A percentile compares a stretch with the other conserved stretches of the same genome.
Evolutionary conservation across 805 yeast genomes (phyloP).

Genomic region (Lipomyces lipofer): DNA sequence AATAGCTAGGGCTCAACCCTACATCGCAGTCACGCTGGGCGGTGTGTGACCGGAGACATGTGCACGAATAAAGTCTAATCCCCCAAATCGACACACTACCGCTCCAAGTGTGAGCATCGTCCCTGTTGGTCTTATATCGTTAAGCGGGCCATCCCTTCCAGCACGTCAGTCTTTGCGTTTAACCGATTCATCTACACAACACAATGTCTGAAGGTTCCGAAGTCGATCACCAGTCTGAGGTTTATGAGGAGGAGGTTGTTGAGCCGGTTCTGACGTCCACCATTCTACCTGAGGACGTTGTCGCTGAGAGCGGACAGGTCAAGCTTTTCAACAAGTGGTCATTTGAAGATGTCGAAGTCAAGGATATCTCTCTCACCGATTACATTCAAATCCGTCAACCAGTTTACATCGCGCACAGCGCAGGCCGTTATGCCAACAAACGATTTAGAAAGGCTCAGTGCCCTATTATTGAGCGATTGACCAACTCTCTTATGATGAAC

Average conservation of each 20-base stretch:
- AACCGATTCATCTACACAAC: background rate
- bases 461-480: slow-evolving; percentile 98
- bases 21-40: background rate
- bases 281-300: slow-evolving; percentile 94
- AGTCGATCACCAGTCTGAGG: slow-evolving; percentile 17
- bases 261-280: slow-evolving; percentile 50
- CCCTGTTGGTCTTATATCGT: background rate
- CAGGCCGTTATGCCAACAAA: slow-evolving; percentile 99
- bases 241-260: slow-evolving; percentile 18
- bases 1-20: slow-evolving; percentile 1
- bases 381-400: slow-evolving; percentile 98
- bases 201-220: slow-evolving; percentile 27
- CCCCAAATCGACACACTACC: no score
- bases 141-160: background rate
- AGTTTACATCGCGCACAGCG: slow-evolving; percentile 97
- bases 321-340: slow-evolving; percentile 99
- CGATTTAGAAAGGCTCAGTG: slow-evolving; percentile 99
- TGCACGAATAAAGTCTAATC: no score
- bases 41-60: background rate
- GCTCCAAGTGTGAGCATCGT: background rate
- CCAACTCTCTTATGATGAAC: slow-evolving; percentile 99
- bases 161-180: background rate
- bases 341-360: slow-evolving; percentile 94
- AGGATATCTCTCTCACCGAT: slow-evolving; percentile 97
- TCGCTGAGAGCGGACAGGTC: slow-evolving; percentile 92